phyloP scores from a whole-genome alignment of 768 basidiomycete species.

The Neoboletus magnificus region DNA sequence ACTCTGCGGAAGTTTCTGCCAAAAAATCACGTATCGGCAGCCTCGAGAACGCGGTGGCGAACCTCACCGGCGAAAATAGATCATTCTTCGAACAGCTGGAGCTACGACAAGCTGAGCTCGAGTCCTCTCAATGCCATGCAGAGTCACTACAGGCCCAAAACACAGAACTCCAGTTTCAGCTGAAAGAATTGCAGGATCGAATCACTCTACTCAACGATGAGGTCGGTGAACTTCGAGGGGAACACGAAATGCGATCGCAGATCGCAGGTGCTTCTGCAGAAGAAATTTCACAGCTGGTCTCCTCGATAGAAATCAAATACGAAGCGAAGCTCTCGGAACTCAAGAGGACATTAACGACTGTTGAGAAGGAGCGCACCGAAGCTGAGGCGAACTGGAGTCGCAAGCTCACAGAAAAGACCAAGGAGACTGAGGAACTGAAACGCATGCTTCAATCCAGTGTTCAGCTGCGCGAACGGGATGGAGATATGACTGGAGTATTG shows the following conservation, averaged over 20 bases:
- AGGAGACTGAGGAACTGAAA: conserved; percentile 74
- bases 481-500: conserved; percentile 46
- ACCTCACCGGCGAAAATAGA: conserved; percentile 71
- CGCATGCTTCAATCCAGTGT: conserved; percentile 52
- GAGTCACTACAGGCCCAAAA: conserved; percentile 75
- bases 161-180: conserved; percentile 82
- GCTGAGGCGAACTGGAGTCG: conserved; percentile 86
- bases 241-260: conserved; percentile 45
- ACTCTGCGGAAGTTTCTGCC: conserved; percentile 61
- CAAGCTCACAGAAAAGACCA: conserved; percentile 74
- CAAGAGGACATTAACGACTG: conserved; percentile 51
- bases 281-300: conserved; percentile 70
- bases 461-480: conserved; percentile 58
- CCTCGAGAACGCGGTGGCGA: conserved; percentile 69
- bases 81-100: conserved; percentile 84
- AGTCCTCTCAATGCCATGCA: conserved; percentile 73
- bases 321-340: conserved; percentile 75
- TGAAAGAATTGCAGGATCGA: conserved; percentile 77
- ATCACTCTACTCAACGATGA: conserved; percentile 69
- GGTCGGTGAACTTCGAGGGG: conserved; percentile 57
- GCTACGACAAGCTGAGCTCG: conserved; percentile 83
- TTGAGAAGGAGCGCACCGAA: conserved; percentile 85
- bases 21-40: conserved; percentile 62
- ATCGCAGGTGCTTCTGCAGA: conserved; percentile 49
- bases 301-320: conserved; percentile 71